Conservation (phyloP, 176 grass and related monocot genomes). For the Phyllostachys edulis region DNA sequence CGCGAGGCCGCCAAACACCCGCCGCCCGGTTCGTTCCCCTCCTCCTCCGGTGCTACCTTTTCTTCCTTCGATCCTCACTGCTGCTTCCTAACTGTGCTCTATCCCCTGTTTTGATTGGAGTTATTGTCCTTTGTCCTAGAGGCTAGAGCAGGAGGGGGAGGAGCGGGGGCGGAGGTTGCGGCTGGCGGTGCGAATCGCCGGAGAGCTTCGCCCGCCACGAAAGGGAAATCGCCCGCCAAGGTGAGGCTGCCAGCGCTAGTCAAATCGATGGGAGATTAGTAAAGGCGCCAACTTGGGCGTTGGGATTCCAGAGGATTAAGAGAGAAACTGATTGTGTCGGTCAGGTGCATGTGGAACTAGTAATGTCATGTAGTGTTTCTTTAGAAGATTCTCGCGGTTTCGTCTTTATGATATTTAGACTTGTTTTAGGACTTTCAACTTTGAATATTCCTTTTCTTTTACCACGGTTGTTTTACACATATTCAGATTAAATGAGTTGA, state of each 20-base stretch:
- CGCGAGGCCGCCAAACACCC: background rate
- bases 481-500: background rate
- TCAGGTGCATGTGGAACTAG: background rate
- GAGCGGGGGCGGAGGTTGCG: background rate
- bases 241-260: background rate
- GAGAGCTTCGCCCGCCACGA: conserved; percentile 34
- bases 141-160: background rate
- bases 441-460: background rate
- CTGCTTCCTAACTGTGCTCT: background rate
- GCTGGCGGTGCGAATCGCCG: background rate
- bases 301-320: background rate
- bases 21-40: conserved; percentile 27
- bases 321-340: background rate
- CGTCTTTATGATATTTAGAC: background rate
- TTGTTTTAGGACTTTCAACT: background rate
- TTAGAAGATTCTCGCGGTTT: background rate
- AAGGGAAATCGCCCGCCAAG: conserved; percentile 43
- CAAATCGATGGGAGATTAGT: background rate
- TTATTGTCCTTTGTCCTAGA: background rate
- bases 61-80: background rate
- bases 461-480: background rate
- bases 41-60: background rate
- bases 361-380: conserved; percentile 4
- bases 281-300: background rate
- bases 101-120: background rate